These are phyloP conservation scores for Musa troglodytarum DNA, from an alignment of 176 grass and related monocot species.

Conservation along the genomic window DNA sequence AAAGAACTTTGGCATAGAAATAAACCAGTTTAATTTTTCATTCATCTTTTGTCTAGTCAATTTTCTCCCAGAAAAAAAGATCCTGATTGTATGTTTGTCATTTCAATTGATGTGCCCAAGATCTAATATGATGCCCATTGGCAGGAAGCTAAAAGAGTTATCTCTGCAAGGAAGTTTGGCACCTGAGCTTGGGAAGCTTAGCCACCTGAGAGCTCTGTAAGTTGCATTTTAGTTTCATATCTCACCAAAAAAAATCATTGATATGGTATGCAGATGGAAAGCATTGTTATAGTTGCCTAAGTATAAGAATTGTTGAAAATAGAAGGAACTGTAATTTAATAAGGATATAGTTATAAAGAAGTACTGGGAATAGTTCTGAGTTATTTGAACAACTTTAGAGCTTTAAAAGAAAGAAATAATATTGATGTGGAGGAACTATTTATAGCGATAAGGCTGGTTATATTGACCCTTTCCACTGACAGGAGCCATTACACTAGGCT, in stretches of 20 bases:
- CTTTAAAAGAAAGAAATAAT: too few species aligned
- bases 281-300: too few species aligned
- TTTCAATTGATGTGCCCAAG: not conserved
- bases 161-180: constrained; percentile 68
- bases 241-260: not conserved
- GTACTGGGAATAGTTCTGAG: too few species aligned
- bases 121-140: constrained; percentile 17
- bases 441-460: too few species aligned
- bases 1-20: not conserved
- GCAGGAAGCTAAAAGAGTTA: constrained; percentile 71
- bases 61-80: not conserved
- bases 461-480: too few species aligned
- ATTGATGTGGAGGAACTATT: too few species aligned
- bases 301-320: too few species aligned
- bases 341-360: too few species aligned
- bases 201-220: constrained; percentile 87
- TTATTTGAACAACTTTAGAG: too few species aligned
- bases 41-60: not conserved
- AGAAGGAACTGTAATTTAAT: too few species aligned
- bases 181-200: constrained; percentile 58
- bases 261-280: not conserved
- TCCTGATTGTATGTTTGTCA: not conserved
- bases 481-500: too few species aligned
- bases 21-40: not conserved
- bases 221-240: constrained; percentile 13